Evolutionary conservation across 495 filamentous ascomycete species (phyloP).

Genomic region (Lasiosphaeris hirsuta): DNA sequence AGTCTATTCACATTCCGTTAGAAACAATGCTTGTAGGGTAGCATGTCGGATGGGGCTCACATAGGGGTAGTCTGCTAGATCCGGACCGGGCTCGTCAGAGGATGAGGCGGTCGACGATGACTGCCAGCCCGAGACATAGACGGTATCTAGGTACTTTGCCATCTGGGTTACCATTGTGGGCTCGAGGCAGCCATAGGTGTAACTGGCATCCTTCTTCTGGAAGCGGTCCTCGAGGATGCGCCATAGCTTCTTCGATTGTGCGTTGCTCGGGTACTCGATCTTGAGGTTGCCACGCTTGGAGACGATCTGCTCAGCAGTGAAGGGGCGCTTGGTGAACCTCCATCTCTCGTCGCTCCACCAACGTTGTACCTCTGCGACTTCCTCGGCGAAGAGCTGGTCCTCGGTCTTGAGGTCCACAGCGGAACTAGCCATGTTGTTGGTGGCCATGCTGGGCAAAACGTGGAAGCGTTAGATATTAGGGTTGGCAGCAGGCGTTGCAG

Average conservation of each 20-base stretch:
- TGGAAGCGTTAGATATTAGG: neutral
- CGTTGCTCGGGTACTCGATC: constrained; percentile 88
- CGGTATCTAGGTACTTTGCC: constrained; percentile 97
- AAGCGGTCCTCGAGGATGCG: constrained; percentile 80
- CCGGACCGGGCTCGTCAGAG: constrained; percentile 91
- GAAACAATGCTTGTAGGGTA: neutral
- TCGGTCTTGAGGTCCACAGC: constrained; percentile 64
- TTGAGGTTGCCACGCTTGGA: constrained; percentile 87
- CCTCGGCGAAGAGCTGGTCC: constrained; percentile 72
- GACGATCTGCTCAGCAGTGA: constrained; percentile 95
- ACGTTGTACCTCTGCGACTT: constrained; percentile 81
- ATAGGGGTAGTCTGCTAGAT: constrained; percentile 98
- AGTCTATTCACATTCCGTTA: constrained; percentile 53
- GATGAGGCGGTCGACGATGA: constrained; percentile 93
- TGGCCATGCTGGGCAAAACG: constrained; percentile 46
- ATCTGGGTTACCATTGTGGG: constrained; percentile 98
- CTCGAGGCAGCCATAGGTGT: constrained; percentile 95
- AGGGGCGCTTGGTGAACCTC: constrained; percentile 88
- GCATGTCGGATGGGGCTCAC: constrained; percentile 39
- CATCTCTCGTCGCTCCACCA: constrained; percentile 95
- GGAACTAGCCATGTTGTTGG: constrained; percentile 52
- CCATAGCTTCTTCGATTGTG: constrained; percentile 92
- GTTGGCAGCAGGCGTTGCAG: neutral
- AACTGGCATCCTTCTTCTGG: constrained; percentile 81
- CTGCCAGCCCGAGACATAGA: constrained; percentile 99